Evolutionary conservation across 495 filamentous ascomycete genomes (phyloP).

Genomic region (Podospora tetraspora): DNA sequence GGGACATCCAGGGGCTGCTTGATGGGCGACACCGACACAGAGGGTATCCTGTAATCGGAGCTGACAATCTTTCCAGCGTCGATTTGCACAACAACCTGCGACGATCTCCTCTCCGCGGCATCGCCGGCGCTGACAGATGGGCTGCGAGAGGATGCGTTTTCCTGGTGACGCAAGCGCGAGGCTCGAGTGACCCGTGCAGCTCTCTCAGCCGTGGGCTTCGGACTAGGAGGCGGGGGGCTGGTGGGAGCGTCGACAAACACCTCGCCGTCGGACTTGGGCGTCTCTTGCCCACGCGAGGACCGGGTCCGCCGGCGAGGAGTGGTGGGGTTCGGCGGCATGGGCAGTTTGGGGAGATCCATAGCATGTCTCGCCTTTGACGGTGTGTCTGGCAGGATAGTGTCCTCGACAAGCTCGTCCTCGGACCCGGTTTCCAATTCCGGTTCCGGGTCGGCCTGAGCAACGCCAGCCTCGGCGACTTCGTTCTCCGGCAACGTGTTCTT

Average conservation of each 20-base stretch:
- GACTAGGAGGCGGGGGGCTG: constrained; percentile 31
- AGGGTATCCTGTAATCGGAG: constrained; percentile 15
- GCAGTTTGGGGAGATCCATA: neutral
- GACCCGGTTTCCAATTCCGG: constrained; percentile 1
- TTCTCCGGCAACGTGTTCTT: constrained; percentile 1
- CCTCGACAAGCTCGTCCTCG: constrained; percentile 24
- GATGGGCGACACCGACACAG: constrained; percentile 22
- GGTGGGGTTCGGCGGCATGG: constrained; percentile 13
- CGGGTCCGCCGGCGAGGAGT: constrained; percentile 18
- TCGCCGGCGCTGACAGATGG: constrained; percentile 41
- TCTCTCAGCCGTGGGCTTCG: constrained; percentile 11
- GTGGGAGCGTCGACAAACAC: constrained; percentile 44
- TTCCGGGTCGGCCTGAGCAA: neutral
- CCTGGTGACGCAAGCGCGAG: constrained; percentile 1
- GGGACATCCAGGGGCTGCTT: constrained; percentile 15
- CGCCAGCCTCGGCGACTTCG: constrained; percentile 12
- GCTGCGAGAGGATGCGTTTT: constrained; percentile 3
- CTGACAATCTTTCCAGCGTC: constrained; percentile 33
- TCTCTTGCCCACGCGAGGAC: constrained; percentile 12
- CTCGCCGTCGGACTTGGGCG: constrained; percentile 37
- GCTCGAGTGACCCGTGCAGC: neutral
- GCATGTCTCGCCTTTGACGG: neutral
- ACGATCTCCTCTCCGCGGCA: constrained; percentile 41
- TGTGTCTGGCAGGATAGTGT: constrained; percentile 19
- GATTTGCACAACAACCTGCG: constrained; percentile 42